These are phyloP conservation scores for Phytophthora podocarpi DNA, from an alignment of 352 stramenopile genomes.

Conservation along the genomic window DNA sequence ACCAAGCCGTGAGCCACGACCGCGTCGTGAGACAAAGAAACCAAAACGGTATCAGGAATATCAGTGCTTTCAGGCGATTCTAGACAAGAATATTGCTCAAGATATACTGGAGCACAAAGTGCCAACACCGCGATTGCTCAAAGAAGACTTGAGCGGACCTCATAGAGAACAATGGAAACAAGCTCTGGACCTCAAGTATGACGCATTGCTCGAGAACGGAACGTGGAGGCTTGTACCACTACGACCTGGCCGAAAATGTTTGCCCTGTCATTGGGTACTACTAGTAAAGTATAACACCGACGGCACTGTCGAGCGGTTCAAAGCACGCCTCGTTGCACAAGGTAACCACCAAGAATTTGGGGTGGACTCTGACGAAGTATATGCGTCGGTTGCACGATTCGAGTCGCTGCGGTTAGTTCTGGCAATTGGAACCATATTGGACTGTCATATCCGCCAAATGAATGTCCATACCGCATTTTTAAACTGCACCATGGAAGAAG, in stretches of 20 bases:
- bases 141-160: not conserved
- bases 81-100: not conserved
- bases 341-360: constrained; percentile 20
- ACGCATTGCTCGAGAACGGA: constrained; percentile 5
- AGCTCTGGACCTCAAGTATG: not conserved
- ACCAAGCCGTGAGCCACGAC: not conserved
- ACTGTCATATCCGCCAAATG: constrained; percentile 20
- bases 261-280: constrained; percentile 11
- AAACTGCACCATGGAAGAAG: constrained; percentile 12
- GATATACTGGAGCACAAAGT: not conserved
- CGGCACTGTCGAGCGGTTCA: constrained; percentile 9
- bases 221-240: not conserved
- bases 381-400: constrained; percentile 4
- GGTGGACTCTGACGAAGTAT: constrained; percentile 6
- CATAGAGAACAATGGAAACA: not conserved
- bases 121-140: not conserved
- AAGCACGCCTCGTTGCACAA: too few species aligned
- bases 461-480: constrained; percentile 17
- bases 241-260: not conserved
- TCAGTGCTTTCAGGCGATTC: constrained; percentile 14
- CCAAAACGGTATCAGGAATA: constrained; percentile 7
- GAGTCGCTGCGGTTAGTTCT: constrained; percentile 6
- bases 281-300: constrained; percentile 11
- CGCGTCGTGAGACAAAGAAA: constrained; percentile 9
- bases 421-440: constrained; percentile 11